Conservation (phyloP, 225 moss, liverwort and hornwort genomes). For the Neckera pumila region DNA sequence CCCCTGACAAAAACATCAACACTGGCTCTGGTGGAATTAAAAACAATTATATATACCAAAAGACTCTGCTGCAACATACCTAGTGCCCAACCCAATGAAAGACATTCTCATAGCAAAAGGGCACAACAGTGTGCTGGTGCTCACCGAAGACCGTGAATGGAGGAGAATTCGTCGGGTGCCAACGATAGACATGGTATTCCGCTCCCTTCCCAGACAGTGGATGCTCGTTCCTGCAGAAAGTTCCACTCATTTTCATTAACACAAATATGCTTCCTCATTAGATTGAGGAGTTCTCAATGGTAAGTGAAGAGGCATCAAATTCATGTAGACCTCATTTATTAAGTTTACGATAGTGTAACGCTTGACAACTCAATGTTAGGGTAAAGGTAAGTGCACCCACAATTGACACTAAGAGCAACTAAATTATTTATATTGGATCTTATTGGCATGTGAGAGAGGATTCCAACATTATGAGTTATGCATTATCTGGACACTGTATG, state of each 20-base stretch:
- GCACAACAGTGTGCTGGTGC: not conserved
- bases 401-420: not conserved
- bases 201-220: slow-evolving; percentile 45
- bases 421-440: not conserved
- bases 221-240: slow-evolving; percentile 46
- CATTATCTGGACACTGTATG: not conserved
- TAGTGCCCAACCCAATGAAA: not conserved
- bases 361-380: not conserved
- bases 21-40: not conserved
- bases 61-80: not conserved
- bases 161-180: slow-evolving; percentile 70
- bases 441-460: not conserved
- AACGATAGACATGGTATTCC: slow-evolving; percentile 12
- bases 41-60: not conserved
- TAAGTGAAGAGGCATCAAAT: not conserved
- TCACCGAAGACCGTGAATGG: slow-evolving; percentile 62
- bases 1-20: not conserved
- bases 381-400: not conserved
- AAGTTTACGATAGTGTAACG: not conserved
- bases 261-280: not conserved
- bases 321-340: not conserved
- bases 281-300: not conserved
- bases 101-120: not conserved
- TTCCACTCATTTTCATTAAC: not conserved
- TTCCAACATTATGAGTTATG: not conserved